Evolutionary conservation across 176 grass and related monocot species (phyloP), one percentile per base, ranked within the genome.

Genomic region (Elaeis guineensis): DNA sequence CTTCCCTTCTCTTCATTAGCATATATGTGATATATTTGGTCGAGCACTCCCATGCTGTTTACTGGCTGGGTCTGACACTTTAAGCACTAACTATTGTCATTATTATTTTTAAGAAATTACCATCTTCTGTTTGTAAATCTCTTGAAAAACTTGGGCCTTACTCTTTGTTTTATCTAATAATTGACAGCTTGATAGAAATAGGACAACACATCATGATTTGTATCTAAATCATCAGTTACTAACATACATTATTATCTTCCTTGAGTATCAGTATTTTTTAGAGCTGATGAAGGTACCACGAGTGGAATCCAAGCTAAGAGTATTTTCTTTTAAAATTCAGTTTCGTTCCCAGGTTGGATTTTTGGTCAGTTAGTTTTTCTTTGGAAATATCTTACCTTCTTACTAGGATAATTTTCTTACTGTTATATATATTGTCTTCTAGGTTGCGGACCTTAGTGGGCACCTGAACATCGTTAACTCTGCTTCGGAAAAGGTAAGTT

Each of bases 391-490:
- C 35, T 44, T 3, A 44, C 35, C 21, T 86, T 66, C 28, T 57
- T 80, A 60, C 39, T 30, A 29, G 59, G 17, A 70, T 63, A 64
- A 57, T 59, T 72, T 66, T n/a, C 16, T 44, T 44, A 44, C 35
- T 44, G 35, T 44, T 44, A 44, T 12, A 55, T 82, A 23, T 67
- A 39, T 70, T 32, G 19, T 74, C 39, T 77, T 78, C 66, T 64
- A 97, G 93, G 83, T 97, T 80, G 76, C 79, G 81, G 93, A 97
- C 44, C 93, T 97, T 54, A 90, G 86, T 58, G 21, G 51, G 35
- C 91, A 83, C 66, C 70, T 97, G 71, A 97, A 88, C 70, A 81
- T 83, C 74, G 81, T 97, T 26, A 97, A 97, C 64, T 80, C 71
- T 35, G 78, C 87, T 71, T 81, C 93, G 51, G 84, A 88, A 82